These are phyloP conservation scores for Dothistroma pini DNA, from an alignment of 2,329 filamentous ascomycete species.

Conservation along the genomic window DNA sequence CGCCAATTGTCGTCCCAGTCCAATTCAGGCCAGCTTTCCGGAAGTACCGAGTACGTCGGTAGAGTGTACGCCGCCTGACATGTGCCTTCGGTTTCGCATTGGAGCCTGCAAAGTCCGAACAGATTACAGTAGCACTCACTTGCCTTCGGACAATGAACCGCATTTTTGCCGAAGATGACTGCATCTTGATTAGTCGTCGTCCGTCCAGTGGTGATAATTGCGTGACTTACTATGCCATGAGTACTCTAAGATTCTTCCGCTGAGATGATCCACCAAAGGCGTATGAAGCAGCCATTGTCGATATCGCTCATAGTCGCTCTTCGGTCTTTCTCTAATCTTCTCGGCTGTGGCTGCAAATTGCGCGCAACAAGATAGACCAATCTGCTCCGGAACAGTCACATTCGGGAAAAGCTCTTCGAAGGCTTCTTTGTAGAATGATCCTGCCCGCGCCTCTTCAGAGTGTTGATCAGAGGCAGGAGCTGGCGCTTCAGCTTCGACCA, in stretches of 20 bases:
- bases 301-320: conserved; percentile 48
- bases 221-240: conserved; percentile 52
- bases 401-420: conserved; percentile 50
- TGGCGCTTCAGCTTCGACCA: conserved; percentile 35
- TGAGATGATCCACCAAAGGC: conserved; percentile 46
- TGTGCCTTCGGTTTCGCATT: conserved; percentile 40
- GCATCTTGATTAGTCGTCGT: conserved; percentile 16
- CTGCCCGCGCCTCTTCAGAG: conserved; percentile 43
- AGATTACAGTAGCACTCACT: conserved; percentile 64
- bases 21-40: neutral
- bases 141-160: conserved; percentile 55
- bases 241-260: conserved; percentile 55
- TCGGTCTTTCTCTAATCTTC: conserved; percentile 45
- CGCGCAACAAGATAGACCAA: conserved; percentile 54
- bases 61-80: conserved; percentile 39
- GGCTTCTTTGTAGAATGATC: conserved; percentile 47
- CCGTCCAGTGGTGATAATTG: neutral
- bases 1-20: neutral
- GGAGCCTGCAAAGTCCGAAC: conserved; percentile 58
- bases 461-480: conserved; percentile 9
- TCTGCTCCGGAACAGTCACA: conserved; percentile 40
- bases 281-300: conserved; percentile 51
- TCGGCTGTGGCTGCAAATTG: conserved; percentile 52
- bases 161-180: conserved; percentile 32
- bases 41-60: neutral